phyloP scores from a whole-genome alignment of 2,329 filamentous ascomycete genomes.

The Cadophora sp. region DNA sequence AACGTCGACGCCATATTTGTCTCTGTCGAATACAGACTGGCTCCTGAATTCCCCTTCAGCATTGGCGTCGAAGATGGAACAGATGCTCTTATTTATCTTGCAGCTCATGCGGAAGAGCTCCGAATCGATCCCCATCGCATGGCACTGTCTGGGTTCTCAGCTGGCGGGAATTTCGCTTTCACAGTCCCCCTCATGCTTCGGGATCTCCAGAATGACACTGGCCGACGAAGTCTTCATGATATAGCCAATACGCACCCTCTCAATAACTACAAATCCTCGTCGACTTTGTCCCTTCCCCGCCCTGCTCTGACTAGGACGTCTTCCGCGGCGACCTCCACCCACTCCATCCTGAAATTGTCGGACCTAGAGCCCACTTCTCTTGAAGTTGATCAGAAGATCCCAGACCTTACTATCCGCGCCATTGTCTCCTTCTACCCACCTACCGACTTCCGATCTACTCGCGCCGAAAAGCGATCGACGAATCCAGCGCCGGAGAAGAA shows the following conservation, averaged over 20 bases:
- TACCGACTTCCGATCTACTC: constrained; percentile 64
- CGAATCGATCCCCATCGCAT: constrained; percentile 62
- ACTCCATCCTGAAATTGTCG: constrained; percentile 39
- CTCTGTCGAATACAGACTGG: constrained; percentile 71
- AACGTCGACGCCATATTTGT: constrained; percentile 63
- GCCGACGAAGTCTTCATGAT: constrained; percentile 45
- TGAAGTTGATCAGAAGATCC: constrained; percentile 43
- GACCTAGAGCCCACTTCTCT: constrained; percentile 42
- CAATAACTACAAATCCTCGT: constrained; percentile 6
- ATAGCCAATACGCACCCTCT: constrained; percentile 2
- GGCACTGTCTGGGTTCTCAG: constrained; percentile 67
- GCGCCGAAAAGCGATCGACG: constrained; percentile 60
- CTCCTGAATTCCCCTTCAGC: constrained; percentile 69
- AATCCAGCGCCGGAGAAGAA: constrained; percentile 63
- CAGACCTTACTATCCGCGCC: constrained; percentile 56
- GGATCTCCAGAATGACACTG: constrained; percentile 48
- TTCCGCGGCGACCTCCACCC: constrained; percentile 22
- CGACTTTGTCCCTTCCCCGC: constrained; percentile 28
- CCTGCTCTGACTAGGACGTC: constrained; percentile 1
- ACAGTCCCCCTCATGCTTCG: constrained; percentile 51
- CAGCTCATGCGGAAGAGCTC: constrained; percentile 60
- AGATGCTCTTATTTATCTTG: constrained; percentile 68
- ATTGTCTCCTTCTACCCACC: constrained; percentile 67
- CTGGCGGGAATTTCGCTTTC: constrained; percentile 51
- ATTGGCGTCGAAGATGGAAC: constrained; percentile 70